phyloP scores from a whole-genome alignment of 2,329 filamentous ascomycete species.

The Pseudofabraea citricarpa region DNA sequence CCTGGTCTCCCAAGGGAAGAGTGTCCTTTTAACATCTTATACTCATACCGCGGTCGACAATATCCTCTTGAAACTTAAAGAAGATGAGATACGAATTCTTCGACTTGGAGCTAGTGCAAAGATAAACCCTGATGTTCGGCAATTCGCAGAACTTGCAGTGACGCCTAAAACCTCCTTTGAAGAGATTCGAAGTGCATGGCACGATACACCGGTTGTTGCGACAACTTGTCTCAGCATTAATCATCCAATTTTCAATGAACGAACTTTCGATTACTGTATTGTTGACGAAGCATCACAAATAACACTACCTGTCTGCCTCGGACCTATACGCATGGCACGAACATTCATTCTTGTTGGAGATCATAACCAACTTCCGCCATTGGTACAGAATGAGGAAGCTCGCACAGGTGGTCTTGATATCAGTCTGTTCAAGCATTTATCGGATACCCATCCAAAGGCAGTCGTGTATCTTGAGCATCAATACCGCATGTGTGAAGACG shows the following conservation, averaged over 20 bases:
- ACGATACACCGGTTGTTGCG: conserved; percentile 82
- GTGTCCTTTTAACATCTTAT: conserved; percentile 88
- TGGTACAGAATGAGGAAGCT: conserved; percentile 90
- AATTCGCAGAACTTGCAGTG: conserved; percentile 76
- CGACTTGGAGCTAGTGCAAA: conserved; percentile 83
- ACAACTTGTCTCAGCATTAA: conserved; percentile 93
- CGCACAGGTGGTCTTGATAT: conserved; percentile 82
- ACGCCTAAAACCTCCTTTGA: conserved; percentile 73
- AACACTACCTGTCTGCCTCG: conserved; percentile 88
- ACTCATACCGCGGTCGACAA: conserved; percentile 98
- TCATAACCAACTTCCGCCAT: conserved; percentile 89
- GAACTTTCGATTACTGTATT: conserved; percentile 95
- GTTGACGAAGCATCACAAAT: conserved; percentile 98
- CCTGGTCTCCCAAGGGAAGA: conserved; percentile 83
- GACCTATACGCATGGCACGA: conserved; percentile 85
- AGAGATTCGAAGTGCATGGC: conserved; percentile 78
- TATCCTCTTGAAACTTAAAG: conserved; percentile 84
- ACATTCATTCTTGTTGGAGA: conserved; percentile 96
- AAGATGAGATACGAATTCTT: conserved; percentile 72
- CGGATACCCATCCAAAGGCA: conserved; percentile 78
- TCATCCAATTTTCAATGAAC: conserved; percentile 81
- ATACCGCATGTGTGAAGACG: conserved; percentile 96
- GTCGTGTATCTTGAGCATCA: conserved; percentile 93
- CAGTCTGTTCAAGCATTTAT: conserved; percentile 89
- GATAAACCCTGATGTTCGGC: conserved; percentile 79